These are phyloP conservation scores for Citrullus colocynthis DNA, from an alignment of 306 rosid species.

Conservation along the genomic window DNA sequence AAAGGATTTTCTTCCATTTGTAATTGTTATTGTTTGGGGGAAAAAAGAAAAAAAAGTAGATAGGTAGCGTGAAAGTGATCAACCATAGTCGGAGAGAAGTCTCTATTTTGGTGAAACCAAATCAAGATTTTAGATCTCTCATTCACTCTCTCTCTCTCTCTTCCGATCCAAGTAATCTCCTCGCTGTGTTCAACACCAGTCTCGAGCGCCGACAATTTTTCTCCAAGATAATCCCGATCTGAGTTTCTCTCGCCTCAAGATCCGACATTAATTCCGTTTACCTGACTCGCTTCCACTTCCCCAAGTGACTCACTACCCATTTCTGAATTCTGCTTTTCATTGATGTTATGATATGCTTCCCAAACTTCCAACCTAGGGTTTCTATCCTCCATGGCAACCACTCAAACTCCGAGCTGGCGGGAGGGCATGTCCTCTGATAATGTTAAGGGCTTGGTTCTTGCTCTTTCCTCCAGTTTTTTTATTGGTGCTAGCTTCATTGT, in stretches of 20 bases:
- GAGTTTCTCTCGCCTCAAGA: background rate
- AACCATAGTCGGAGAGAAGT: constrained; percentile 16
- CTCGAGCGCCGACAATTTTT: constrained; percentile 5
- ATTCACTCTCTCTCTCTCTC: background rate
- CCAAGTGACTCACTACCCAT: background rate
- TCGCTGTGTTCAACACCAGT: background rate
- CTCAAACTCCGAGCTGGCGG: constrained; percentile 16
- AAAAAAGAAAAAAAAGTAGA: background rate
- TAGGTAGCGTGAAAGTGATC: constrained; percentile 2
- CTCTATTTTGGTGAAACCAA: constrained; percentile 8
- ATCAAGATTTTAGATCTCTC: constrained; percentile 11
- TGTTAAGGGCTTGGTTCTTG: constrained; percentile 60
- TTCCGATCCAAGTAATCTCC: constrained; percentile 9
- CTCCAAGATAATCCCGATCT: background rate
- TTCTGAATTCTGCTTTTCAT: background rate
- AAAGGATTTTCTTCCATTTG: too few species aligned
- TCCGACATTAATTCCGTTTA: background rate
- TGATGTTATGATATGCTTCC: constrained; percentile 4
- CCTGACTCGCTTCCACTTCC: background rate
- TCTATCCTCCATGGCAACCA: background rate
- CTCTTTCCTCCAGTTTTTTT: constrained; percentile 73
- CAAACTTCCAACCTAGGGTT: constrained; percentile 17
- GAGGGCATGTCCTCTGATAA: constrained; percentile 80
- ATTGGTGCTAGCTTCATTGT: constrained; percentile 89
- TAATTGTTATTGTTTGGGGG: background rate